A percentile compares a stretch with the other conserved stretches of the same genome.
Conservation (phyloP, 257 asterid genomes). For the Solanum chaucha region DNA sequence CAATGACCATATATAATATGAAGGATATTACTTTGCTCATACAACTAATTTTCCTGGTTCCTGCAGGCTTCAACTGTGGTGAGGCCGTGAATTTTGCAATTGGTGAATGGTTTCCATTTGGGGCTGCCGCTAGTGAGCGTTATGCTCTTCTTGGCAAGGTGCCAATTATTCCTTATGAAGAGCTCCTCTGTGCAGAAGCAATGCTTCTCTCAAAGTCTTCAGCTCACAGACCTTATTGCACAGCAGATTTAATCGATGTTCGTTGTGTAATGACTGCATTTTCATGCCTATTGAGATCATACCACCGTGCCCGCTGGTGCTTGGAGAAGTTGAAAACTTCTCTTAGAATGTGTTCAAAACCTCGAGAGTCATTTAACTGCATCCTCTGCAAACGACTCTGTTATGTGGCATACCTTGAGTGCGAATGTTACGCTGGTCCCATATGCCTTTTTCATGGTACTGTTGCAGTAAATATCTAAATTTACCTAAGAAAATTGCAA, state of each 20-base stretch:
- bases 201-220: conserved; percentile 13
- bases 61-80: conserved; percentile 37
- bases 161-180: conserved; percentile 34
- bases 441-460: conserved; percentile 38
- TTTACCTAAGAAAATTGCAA: background rate
- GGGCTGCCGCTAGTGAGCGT: conserved; percentile 22
- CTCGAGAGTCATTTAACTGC: conserved; percentile 14
- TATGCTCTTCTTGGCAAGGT: conserved; percentile 18
- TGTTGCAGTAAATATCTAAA: background rate
- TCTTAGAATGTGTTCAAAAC: background rate
- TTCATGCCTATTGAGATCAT: conserved; percentile 16
- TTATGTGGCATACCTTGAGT: conserved; percentile 20
- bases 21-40: background rate
- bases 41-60: background rate
- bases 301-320: conserved; percentile 22
- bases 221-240: background rate
- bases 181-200: conserved; percentile 34
- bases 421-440: conserved; percentile 18
- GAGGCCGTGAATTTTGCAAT: conserved; percentile 38
- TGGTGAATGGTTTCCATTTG: conserved; percentile 28
- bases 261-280: conserved; percentile 17
- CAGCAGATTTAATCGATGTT: background rate
- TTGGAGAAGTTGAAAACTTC: conserved; percentile 7
- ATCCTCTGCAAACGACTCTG: conserved; percentile 28
- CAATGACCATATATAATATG: too few species aligned